These are phyloP conservation scores for Dactylellina cionopaga DNA, from an alignment of 2,329 filamentous ascomycete species.

Conservation along the genomic window DNA sequence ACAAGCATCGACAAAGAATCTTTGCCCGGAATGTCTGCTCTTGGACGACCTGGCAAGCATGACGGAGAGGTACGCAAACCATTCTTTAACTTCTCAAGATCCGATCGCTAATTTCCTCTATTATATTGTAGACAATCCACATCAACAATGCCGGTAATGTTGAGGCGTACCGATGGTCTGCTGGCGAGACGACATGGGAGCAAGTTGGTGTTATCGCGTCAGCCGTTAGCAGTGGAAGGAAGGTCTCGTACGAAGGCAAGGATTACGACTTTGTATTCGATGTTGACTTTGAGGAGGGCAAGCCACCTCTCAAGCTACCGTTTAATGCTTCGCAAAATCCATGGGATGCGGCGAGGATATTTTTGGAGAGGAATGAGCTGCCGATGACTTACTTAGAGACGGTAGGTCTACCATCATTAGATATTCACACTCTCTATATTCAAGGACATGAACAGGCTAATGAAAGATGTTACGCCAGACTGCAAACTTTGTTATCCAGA, in stretches of 20 bases:
- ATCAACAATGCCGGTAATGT: constrained; percentile 55
- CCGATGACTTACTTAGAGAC: constrained; percentile 88
- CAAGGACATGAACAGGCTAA: background rate
- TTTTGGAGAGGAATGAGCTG: constrained; percentile 87
- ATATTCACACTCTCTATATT: background rate
- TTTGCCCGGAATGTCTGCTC: constrained; percentile 85
- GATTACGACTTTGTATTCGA: constrained; percentile 98
- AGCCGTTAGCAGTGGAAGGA: constrained; percentile 81
- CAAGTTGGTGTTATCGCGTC: constrained; percentile 95
- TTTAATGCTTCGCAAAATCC: constrained; percentile 93
- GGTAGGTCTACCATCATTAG: constrained; percentile 61
- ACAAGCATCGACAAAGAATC: constrained; percentile 84
- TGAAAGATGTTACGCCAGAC: constrained; percentile 60
- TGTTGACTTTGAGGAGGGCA: constrained; percentile 93
- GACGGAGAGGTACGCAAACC: constrained; percentile 91
- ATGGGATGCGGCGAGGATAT: constrained; percentile 89
- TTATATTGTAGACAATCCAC: constrained; percentile 83
- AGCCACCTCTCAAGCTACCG: constrained; percentile 90
- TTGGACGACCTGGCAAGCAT: constrained; percentile 88
- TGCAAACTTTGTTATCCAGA: constrained; percentile 88
- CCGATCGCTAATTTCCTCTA: background rate
- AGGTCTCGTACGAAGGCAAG: constrained; percentile 81
- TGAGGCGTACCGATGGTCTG: constrained; percentile 57
- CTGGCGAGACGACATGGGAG: constrained; percentile 68
- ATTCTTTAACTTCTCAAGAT: background rate